Evolutionary conservation across 2,329 filamentous ascomycete species (phyloP).

Genomic region (Westerdykella sp.): DNA sequence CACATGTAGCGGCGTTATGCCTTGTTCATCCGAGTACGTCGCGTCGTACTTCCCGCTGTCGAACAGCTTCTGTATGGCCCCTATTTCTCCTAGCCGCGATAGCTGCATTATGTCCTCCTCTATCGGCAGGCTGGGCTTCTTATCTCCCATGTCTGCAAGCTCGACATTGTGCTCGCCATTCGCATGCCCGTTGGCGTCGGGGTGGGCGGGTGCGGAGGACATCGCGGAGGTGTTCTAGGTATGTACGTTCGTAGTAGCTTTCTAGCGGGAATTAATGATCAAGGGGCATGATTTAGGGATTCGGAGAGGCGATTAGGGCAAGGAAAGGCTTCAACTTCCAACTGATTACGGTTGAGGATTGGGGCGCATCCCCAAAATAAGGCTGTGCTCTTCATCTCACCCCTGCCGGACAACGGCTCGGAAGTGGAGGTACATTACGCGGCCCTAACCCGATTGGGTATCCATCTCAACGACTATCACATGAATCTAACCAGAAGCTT

Average conservation of each 20-base stretch:
- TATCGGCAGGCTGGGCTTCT: constrained; percentile 40
- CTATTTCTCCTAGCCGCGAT: constrained; percentile 79
- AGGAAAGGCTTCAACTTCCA: not conserved
- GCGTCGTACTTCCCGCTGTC: constrained; percentile 75
- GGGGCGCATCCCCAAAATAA: not conserved
- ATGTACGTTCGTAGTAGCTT: not conserved
- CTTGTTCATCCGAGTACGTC: constrained; percentile 79
- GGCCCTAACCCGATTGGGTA: no score
- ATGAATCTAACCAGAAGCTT: no score
- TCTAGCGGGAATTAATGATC: not conserved
- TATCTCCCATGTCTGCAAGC: constrained; percentile 32
- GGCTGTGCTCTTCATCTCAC: not conserved
- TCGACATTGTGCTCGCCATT: constrained; percentile 28
- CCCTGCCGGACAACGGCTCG: not conserved
- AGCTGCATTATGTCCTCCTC: constrained; percentile 93
- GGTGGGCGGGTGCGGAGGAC: constrained; percentile 6
- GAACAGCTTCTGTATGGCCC: constrained; percentile 82
- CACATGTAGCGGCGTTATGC: constrained; percentile 94
- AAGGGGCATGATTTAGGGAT: not conserved
- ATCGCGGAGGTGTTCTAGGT: constrained; percentile 4
- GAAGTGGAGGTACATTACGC: no score
- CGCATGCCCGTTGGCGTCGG: constrained; percentile 19
- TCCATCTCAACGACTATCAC: no score
- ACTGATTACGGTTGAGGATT: not conserved
- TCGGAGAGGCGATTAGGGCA: not conserved